Base-by-base conservation (phyloP, 805 yeast genomes). In the Candida taoyuanica region DNA sequence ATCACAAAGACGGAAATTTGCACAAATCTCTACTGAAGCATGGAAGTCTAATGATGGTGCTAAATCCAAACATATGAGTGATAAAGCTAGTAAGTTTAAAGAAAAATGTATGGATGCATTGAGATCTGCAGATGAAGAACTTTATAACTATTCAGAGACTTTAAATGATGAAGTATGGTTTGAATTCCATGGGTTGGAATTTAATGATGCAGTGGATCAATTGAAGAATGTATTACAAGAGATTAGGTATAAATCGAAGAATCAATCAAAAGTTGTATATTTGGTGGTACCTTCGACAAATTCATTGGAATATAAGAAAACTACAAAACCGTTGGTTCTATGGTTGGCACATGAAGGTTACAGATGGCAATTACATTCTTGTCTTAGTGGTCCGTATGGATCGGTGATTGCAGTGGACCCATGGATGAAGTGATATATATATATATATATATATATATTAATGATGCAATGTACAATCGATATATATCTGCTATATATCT, bases 341-440 rank as follows among this genome's bases (percentile, higher is more conserved):
- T 52, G 57, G 59, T 47, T 68, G 5, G 67, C 67, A 43, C 53
- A 57, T 28, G 46, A 58, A 39, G 71, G 70, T 3, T 68, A 60
- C 39, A 58, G 59, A 36, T 64, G 63, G 55, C 59, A 60, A 19
- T 55, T 58, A n/a, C 57, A 60, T 32, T 39, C 40, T n/a, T 59
- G 61, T 21, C 59, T 58, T 6, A 52, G 49, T 21, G 45, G 56
- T 1, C 47, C 41, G 8, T 64, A 50, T 39, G 73, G 73, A 1
- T 53, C 62, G 6, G 38, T 68, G 4, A 53, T 64, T n/a, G 71
- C 63, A 11, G 51, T 67, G 6, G 71, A 67, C 39, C 70, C 72
- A 3, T 67, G 64, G 65, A 41, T 47, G 5, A 36, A 20, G 28
- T 20, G 17, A 27, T 23, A n/a, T n/a, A n/a, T n/a, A n/a, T n/a